phyloP scores from a whole-genome alignment of 768 basidiomycete genomes.

The Mycena galopus region DNA sequence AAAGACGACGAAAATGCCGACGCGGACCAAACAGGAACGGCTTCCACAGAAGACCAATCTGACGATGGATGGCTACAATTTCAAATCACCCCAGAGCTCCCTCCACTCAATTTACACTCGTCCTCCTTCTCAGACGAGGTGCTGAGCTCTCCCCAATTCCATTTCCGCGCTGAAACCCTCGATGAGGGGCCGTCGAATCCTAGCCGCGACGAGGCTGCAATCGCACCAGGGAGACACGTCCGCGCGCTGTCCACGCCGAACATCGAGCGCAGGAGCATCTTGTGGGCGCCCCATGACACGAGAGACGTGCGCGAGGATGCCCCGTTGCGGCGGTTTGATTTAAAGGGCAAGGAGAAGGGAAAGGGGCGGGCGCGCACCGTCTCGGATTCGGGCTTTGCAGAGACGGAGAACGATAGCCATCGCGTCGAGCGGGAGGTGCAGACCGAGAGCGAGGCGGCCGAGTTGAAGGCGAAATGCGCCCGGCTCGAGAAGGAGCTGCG shows the following conservation, averaged over 20 bases:
- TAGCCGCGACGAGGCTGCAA: no score
- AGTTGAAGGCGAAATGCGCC: not conserved
- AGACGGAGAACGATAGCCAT: not conserved
- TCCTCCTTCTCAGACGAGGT: slow-evolving; percentile 27
- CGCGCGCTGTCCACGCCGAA: slow-evolving; percentile 9
- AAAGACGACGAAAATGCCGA: not conserved
- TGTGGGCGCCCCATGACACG: slow-evolving; percentile 23
- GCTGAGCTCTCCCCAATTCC: slow-evolving; percentile 21
- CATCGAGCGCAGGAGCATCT: slow-evolving; percentile 23
- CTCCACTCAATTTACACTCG: slow-evolving; percentile 14
- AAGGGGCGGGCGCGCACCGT: slow-evolving; percentile 4
- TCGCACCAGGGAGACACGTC: not conserved
- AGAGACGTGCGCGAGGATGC: not conserved
- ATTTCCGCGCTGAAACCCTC: no score
- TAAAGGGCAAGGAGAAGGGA: slow-evolving; percentile 10
- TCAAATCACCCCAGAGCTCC: slow-evolving; percentile 15
- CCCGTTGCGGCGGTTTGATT: not conserved
- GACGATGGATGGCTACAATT: not conserved
- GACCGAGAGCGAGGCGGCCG: not conserved
- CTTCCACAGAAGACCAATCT: not conserved
- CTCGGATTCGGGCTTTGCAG: slow-evolving; percentile 9
- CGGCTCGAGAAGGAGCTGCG: slow-evolving; percentile 9
- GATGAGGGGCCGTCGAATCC: not conserved
- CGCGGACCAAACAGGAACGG: not conserved
- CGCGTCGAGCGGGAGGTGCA: slow-evolving; percentile 22